A percentile compares a stretch with the other conserved stretches of the same genome.
Evolutionary conservation across 169 alveolate species (phyloP).

Genomic region (Perkinsus chesapeaki): DNA sequence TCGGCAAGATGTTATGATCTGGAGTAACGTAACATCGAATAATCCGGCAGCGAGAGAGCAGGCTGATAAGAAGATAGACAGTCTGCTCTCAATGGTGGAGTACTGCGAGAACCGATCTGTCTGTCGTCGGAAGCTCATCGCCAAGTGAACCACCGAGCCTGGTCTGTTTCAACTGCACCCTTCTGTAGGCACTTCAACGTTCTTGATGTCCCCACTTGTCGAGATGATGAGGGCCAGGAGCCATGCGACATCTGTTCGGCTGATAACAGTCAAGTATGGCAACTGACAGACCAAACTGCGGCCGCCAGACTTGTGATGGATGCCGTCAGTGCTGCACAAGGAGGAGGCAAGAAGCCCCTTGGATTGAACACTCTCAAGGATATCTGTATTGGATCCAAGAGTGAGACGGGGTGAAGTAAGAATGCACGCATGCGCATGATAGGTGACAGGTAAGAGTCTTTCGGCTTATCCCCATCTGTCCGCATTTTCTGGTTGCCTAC

Average conservation of each 20-base stretch:
- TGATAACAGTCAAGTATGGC: neutral
- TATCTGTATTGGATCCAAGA: neutral
- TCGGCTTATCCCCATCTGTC: neutral
- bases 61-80: neutral
- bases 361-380: neutral
- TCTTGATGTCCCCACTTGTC: neutral
- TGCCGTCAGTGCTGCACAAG: neutral
- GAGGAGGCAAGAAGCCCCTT: neutral
- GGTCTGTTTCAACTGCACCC: neutral
- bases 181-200: neutral
- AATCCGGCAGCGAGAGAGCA: neutral
- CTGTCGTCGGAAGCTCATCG: conserved; percentile 53
- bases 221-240: neutral
- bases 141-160: neutral
- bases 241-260: neutral
- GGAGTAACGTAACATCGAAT: neutral
- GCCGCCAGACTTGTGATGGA: neutral
- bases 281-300: neutral
- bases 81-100: conserved; percentile 37
- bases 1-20: neutral
- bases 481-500: neutral
- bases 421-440: neutral
- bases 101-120: conserved; percentile 67
- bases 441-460: neutral
- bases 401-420: neutral